phyloP scores from a whole-genome alignment of 768 basidiomycete genomes.

The Hericium erinaceus region DNA sequence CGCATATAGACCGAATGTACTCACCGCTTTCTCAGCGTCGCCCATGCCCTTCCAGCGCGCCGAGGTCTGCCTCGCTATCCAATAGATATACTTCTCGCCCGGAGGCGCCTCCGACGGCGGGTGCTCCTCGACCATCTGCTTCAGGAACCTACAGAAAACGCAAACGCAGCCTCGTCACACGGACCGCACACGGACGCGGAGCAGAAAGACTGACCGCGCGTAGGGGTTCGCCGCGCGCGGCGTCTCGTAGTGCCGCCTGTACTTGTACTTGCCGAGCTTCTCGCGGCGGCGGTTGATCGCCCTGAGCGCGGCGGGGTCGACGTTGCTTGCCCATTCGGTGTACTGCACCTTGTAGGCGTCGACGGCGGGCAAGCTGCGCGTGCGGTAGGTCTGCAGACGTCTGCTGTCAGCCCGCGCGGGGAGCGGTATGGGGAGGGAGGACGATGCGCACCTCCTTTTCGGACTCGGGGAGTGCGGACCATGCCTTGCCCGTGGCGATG shows the following conservation, averaged over 20 bases:
- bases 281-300: background rate
- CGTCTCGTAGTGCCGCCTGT: background rate
- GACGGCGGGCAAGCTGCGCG: background rate
- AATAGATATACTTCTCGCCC: background rate
- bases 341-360: background rate
- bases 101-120: background rate
- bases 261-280: background rate
- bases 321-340: background rate
- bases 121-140: background rate
- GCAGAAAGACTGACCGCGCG: background rate
- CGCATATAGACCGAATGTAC: background rate
- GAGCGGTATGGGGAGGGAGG: background rate
- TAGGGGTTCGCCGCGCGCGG: background rate
- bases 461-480: constrained; percentile 4
- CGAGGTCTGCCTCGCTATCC: background rate
- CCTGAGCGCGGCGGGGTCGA: background rate
- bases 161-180: background rate
- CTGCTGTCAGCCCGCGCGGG: background rate
- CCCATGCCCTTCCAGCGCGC: background rate
- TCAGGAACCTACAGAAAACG: background rate
- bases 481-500: background rate
- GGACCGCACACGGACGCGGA: background rate
- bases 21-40: background rate
- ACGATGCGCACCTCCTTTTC: constrained; percentile 7
- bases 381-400: background rate